These are phyloP conservation scores for Echinosophora koreensis DNA, from an alignment of 306 rosid genomes.

Conservation along the genomic window DNA sequence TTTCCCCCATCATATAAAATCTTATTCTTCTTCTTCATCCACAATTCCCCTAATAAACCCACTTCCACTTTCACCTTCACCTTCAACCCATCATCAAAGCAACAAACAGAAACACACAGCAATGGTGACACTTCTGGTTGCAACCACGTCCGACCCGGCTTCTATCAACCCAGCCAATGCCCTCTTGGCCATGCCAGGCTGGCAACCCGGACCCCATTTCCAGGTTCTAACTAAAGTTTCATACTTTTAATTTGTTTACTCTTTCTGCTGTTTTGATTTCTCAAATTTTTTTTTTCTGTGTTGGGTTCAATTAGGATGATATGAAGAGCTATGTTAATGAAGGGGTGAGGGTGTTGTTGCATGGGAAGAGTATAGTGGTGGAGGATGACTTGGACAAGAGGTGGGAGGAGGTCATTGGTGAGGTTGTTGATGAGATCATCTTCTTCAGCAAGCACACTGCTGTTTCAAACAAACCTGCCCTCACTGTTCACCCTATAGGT, in stretches of 20 bases:
- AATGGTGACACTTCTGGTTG: constrained; percentile 84
- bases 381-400: constrained; percentile 81
- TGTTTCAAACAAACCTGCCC: constrained; percentile 88
- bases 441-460: constrained; percentile 91
- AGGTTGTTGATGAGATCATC: constrained; percentile 75
- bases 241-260: background rate
- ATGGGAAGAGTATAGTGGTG: constrained; percentile 64
- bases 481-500: constrained; percentile 94
- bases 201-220: constrained; percentile 68
- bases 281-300: background rate
- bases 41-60: background rate
- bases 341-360: constrained; percentile 68
- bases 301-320: constrained; percentile 49
- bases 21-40: background rate
- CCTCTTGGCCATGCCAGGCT: constrained; percentile 78
- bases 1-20: background rate
- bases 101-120: background rate
- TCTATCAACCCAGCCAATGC: constrained; percentile 90
- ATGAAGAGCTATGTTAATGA: constrained; percentile 67
- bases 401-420: constrained; percentile 81
- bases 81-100: background rate
- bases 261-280: background rate
- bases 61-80: background rate
- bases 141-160: constrained; percentile 86
- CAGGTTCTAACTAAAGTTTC: constrained; percentile 54